Conservation (phyloP, 768 basidiomycete species). For the Tylopilus rubrobrunneus region DNA sequence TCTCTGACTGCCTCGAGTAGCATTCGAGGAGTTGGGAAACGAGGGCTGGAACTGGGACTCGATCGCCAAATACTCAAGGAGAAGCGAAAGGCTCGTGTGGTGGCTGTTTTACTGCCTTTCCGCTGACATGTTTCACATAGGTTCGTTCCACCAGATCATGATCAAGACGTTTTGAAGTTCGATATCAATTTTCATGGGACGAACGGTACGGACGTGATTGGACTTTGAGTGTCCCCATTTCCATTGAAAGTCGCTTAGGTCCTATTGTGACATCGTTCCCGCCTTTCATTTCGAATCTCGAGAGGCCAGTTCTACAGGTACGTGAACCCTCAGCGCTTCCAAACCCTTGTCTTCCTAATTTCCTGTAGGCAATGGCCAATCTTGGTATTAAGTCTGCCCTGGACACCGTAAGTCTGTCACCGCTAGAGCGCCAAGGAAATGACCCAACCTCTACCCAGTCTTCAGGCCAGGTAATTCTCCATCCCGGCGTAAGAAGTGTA, state of each 20-base stretch:
- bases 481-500: not conserved
- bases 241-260: not conserved
- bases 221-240: not conserved
- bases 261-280: constrained; percentile 1
- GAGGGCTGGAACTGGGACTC: constrained; percentile 3
- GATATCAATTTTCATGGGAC: not conserved
- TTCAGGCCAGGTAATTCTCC: not conserved
- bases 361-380: not conserved
- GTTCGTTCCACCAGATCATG: constrained; percentile 2
- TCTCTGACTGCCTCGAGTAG: not conserved
- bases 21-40: constrained; percentile 2
- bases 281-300: not conserved
- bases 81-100: not conserved
- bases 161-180: not conserved
- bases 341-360: not conserved
- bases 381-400: not conserved
- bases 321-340: not conserved
- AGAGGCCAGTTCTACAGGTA: not conserved
- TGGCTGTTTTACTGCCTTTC: not conserved
- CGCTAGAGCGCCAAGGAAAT: not conserved
- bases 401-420: not conserved
- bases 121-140: not conserved
- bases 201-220: not conserved
- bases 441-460: not conserved
- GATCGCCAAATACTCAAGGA: constrained; percentile 3